Evolutionary conservation across 2,329 filamentous ascomycete species (phyloP).

Genomic region (Trichoderma citrinoviride): DNA sequence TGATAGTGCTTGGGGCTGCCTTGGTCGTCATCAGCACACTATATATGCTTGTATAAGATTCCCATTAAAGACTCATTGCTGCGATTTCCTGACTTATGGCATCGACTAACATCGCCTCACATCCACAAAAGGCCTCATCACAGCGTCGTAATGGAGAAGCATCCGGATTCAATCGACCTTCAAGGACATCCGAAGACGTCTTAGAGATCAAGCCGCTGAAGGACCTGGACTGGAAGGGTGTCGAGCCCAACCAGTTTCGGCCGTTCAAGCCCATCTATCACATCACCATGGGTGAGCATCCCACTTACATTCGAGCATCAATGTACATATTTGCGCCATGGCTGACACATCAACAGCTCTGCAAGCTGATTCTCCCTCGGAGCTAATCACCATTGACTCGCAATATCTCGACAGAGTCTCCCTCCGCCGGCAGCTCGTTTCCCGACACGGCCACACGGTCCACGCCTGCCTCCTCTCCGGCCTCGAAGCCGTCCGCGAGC

Average conservation of each 20-base stretch:
- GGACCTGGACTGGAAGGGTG: conserved; percentile 42
- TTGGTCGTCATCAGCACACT: not conserved
- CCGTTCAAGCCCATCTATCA: conserved; percentile 53
- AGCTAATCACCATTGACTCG: conserved; percentile 52
- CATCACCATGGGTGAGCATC: conserved; percentile 51
- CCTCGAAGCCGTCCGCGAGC: conserved; percentile 44
- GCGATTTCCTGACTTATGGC: not conserved
- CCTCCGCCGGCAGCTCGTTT: conserved; percentile 40
- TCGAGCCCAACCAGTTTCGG: conserved; percentile 40
- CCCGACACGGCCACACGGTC: conserved; percentile 39
- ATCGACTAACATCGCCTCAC: not conserved
- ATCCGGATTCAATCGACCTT: not conserved
- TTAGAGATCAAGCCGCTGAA: conserved; percentile 27
- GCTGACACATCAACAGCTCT: conserved; percentile 33
- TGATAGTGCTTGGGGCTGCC: not conserved
- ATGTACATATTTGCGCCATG: not conserved
- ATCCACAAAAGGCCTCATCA: not conserved
- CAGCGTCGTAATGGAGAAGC: not conserved
- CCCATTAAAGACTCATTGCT: not conserved
- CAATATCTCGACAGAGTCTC: conserved; percentile 48
- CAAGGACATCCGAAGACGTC: not conserved
- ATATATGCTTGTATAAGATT: not conserved
- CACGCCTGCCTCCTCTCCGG: conserved; percentile 44
- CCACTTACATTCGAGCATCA: not conserved
- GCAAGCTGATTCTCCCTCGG: conserved; percentile 42